Conservation (phyloP, 2,329 filamentous ascomycete genomes). For the Fusarium subglutinans region DNA sequence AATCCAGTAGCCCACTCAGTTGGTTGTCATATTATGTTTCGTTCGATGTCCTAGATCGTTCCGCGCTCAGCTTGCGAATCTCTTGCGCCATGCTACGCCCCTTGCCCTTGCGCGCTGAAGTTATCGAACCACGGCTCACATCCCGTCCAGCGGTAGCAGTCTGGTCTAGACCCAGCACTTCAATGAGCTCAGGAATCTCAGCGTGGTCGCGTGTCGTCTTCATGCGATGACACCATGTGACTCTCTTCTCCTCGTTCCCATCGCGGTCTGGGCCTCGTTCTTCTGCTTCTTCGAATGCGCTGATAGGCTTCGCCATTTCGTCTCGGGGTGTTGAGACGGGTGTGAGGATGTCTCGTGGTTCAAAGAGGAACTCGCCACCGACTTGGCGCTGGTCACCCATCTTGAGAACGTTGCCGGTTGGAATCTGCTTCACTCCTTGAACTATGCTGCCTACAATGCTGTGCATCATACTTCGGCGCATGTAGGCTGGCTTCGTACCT, state of each 20-base stretch:
- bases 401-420: slow-evolving; percentile 66
- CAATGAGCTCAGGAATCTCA: slow-evolving; percentile 73
- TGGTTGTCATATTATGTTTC: slow-evolving; percentile 8
- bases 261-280: neutral
- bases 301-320: slow-evolving; percentile 41
- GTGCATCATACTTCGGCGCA: slow-evolving; percentile 63
- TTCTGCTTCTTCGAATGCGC: slow-evolving; percentile 31
- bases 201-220: slow-evolving; percentile 79
- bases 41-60: slow-evolving; percentile 29
- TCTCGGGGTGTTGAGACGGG: slow-evolving; percentile 56
- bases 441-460: slow-evolving; percentile 61
- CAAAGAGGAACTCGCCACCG: slow-evolving; percentile 83
- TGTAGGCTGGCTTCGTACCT: slow-evolving; percentile 71
- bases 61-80: slow-evolving; percentile 56
- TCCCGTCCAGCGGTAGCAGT: slow-evolving; percentile 11
- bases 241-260: slow-evolving; percentile 62
- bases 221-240: slow-evolving; percentile 87
- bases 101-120: slow-evolving; percentile 60
- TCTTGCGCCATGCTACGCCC: slow-evolving; percentile 61
- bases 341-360: slow-evolving; percentile 58
- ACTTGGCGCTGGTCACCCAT: slow-evolving; percentile 75
- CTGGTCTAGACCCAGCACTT: slow-evolving; percentile 66
- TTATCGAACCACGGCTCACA: slow-evolving; percentile 45
- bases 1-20: neutral
- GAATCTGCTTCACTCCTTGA: slow-evolving; percentile 68